Percentiles rank a stretch among this genome's conserved stretches.
Evolutionary conservation across 805 yeast species (phyloP).

Genomic region (Yarrowia sp.): DNA sequence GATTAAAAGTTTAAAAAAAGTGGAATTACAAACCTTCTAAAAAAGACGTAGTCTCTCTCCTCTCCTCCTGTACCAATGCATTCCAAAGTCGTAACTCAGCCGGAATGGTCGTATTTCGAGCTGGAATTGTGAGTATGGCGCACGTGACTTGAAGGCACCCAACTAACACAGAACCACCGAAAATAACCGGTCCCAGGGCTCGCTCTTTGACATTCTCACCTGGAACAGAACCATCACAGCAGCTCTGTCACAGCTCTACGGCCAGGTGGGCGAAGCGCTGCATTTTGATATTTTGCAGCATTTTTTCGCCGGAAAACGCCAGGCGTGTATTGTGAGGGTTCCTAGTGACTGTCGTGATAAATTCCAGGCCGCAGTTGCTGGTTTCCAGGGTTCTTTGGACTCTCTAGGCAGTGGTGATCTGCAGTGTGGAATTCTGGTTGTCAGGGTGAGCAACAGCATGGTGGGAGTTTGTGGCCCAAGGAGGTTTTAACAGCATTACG

Average conservation of each 20-base stretch:
- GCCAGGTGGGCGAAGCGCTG: conserved; percentile 35
- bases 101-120: conserved; percentile 38
- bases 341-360: conserved; percentile 27
- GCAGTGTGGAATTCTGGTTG: conserved; percentile 29
- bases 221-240: conserved; percentile 34
- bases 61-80: no score
- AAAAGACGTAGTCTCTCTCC: no score
- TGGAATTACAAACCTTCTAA: no score
- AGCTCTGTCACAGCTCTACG: conserved; percentile 33
- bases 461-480: conserved; percentile 30
- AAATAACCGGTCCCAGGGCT: neutral
- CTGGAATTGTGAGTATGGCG: conserved; percentile 30
- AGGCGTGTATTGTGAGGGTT: conserved; percentile 29
- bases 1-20: no score
- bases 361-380: conserved; percentile 32
- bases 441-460: conserved; percentile 30
- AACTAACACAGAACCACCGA: conserved; percentile 5
- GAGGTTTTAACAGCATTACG: neutral
- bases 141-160: no score
- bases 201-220: conserved; percentile 33
- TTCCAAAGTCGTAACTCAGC: conserved; percentile 24
- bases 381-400: conserved; percentile 26
- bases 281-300: conserved; percentile 35
- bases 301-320: neutral
- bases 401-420: conserved; percentile 6